Evolutionary conservation across 345 rosid species (phyloP), one percentile per base, ranked within the genome.

Genomic region (Erodium maritimum): DNA sequence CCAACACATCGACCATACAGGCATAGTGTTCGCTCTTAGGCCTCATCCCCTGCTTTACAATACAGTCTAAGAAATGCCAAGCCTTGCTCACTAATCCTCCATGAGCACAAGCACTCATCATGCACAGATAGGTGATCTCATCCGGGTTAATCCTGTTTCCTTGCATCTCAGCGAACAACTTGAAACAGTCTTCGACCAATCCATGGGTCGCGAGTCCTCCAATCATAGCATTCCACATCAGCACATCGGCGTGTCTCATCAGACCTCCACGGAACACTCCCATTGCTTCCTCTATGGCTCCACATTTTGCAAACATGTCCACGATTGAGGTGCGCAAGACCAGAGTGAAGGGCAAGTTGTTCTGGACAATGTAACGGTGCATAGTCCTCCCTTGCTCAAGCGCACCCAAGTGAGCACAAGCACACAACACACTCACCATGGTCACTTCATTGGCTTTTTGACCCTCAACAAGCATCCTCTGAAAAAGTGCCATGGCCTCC

Each of bases 271-370:
- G 74, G 61, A 91, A 91, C 21, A 86, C 88, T 0, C 24, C 51
- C 64, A 81, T 55, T 25, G 98, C 95, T 34, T 88, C 86, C 5
- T 80, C 77, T 52, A 88, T 81, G 0, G 84, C 85, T 45, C 98
- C 96, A 1, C 95, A 86, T 63, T 91, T 88, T 20, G 95, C 88
- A 53, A 86, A 86, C 96, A 88, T 91, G 72, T 91, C 96, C 17
- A 86, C 72, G 23, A 91, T 87, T 66, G 95, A 88, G 4, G 95
- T 91, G 33, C 62, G 75, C 69, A 88, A 63, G 50, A 62, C 69
- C 70, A 88, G 54, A 46, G 86, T 91, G 54, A 79, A 54, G 0
- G 73, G 82, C 60, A 91, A 66, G 21, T 50, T 46, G 52, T 77
- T 68, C 20, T 81, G 81, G 21, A 80, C 60, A 59, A 88, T 68